Base-by-base conservation (phyloP, 176 grass and related monocot genomes). In the Bothriochloa decipiens region DNA sequence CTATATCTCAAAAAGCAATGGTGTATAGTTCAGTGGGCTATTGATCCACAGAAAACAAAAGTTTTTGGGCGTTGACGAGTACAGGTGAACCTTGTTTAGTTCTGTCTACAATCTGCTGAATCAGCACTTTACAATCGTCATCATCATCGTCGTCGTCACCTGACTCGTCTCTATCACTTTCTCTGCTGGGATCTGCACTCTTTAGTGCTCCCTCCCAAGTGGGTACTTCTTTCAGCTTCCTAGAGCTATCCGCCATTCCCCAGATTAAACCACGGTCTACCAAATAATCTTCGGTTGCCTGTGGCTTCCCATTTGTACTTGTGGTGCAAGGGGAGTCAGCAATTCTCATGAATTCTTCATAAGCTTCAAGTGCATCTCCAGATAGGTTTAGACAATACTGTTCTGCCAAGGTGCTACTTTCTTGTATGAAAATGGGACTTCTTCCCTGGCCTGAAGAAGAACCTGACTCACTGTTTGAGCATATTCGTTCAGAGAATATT, bases 71-170 rank as follows among this genome's bases (percentile, higher is more conserved):
- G 83, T 98, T 86, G 70, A 92, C 76, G 40, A 94, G 86, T 82
- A 89, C 75, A 74, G 87, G 83, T 85, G 93, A 95, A 65, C 96
- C 93, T 83, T 96, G 87, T 79, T 85, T 98, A 75, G 93, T 95
- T 90, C 89, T 92, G 85, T 98, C 96, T 78, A 98, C 60, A 90
- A 98, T 93, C 72, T 94, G 93, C 71, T 95, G 81, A 60, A 98
- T 92, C 53, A 98, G 81, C 64, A 88, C 37, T 62, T 85, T 85
- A 85, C 85, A 86, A 77, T 89, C 82, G 0, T 86, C 64, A 8
- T 84, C 84, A 0, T 86, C 79, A 0, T 84, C 77, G 0, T 91
- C 78, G 2, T 72, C 70, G 8, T 90, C 77, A 8, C 81, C 67
- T 61, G 86, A 84, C 3, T 63, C 50, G 11, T 68, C 81, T 36